Conservation (phyloP, 768 basidiomycete genomes). For the Fomitopsis serialis region DNA sequence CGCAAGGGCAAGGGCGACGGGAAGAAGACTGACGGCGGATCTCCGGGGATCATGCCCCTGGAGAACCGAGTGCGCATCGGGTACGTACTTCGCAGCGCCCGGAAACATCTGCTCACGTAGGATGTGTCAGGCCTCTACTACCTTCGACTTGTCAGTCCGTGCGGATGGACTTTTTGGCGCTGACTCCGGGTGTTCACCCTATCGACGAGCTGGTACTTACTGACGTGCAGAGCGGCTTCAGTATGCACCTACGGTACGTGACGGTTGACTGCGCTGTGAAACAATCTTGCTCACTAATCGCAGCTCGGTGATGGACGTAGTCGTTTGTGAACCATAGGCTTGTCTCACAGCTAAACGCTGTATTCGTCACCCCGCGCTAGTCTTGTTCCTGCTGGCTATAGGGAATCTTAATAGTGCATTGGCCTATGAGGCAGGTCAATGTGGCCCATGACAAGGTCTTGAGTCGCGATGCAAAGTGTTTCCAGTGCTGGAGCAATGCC, state of each 20-base stretch:
- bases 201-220: conserved; percentile 68
- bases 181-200: conserved; percentile 74
- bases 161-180: conserved; percentile 78
- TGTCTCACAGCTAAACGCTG: too few species aligned
- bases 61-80: conserved; percentile 78
- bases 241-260: conserved; percentile 67
- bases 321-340: conserved; percentile 47
- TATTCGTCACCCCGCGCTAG: too few species aligned
- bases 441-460: too few species aligned
- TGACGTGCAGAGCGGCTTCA: conserved; percentile 68
- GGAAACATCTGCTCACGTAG: neutral
- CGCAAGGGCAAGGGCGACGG: conserved; percentile 32
- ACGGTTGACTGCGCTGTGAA: neutral
- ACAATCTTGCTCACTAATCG: neutral
- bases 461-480: too few species aligned
- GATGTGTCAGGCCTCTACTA: conserved; percentile 54
- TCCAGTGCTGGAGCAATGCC: too few species aligned
- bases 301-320: conserved; percentile 73
- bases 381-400: too few species aligned
- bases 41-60: conserved; percentile 66
- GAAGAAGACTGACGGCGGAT: conserved; percentile 22
- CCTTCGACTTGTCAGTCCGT: conserved; percentile 83
- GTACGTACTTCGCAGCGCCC: conserved; percentile 37
- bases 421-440: too few species aligned
- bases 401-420: too few species aligned